Base-by-base conservation (phyloP, 2,329 filamentous ascomycete genomes). In the Cadophora luteo-olivacea region DNA sequence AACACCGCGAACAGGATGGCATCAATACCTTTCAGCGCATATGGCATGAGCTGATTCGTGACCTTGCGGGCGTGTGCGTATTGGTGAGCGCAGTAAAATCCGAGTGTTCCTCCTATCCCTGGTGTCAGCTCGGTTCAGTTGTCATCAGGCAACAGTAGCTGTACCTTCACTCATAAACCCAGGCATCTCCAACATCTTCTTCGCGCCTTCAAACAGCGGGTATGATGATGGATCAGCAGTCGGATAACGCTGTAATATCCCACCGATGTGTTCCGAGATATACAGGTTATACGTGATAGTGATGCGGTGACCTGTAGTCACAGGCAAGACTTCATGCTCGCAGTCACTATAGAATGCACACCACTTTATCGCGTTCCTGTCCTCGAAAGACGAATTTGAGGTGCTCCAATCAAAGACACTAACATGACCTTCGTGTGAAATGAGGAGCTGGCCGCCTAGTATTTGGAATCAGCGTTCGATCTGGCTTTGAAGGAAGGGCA, bases 281-380 rank as follows among this genome's bases (percentile, higher is more conserved):
- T 82, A 87, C 1, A 90, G 78, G 67, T 89, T 89, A 77, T 90
- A 89, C 0, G 86, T 89, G 25, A 90, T 74, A 0, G 85, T 89
- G 19, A 90, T 69, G 0, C 85, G 83, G 67, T 89, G 80, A 0
- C 87, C 86, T 0, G 77, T 71, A 0, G 77, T 84, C 6, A 90
- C 82, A 16, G 83, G 80, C 0, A 82, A 72, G 1, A 87, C 81
- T 69, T 87, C 83, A 64, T 87, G 85, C 68, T 86, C 81, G 70
- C 83, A 86, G 73, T 86, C 83, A 65, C 80, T 80, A 72, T 85
- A 85, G 77, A 87, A 87, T 0, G 85, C 84, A 0, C 83, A 83
- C 84, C 84, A 87, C 45, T 78, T 69, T 16, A 82, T 75, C 0
- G 68, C 45, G 4, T 67, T 58, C 8, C 72, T 63, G 25, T 76